Evolutionary conservation across 1,284 basidiomycete genomes (phyloP).

Genomic region (Tetrapyrgos nigripes): DNA sequence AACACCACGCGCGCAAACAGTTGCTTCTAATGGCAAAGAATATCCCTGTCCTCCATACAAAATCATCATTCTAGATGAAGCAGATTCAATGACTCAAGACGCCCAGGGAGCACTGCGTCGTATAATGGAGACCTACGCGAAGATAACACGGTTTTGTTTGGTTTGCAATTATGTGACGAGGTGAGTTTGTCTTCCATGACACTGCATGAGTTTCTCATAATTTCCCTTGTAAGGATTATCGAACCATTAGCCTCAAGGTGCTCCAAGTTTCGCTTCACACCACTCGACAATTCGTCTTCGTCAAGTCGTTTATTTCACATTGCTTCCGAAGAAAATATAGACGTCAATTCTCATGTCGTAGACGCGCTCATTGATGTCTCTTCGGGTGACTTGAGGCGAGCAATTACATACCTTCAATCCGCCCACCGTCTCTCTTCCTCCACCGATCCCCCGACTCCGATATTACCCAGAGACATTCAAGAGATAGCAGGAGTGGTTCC

Average conservation of each 20-base stretch:
- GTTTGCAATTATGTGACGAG: conserved; percentile 99
- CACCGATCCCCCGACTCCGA: conserved; percentile 70
- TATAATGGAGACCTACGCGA: conserved; percentile 98
- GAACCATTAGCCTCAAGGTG: conserved; percentile 99
- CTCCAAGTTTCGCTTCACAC: conserved; percentile 98
- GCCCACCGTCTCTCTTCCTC: conserved; percentile 86
- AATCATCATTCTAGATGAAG: conserved; percentile 98
- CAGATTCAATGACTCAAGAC: conserved; percentile 99
- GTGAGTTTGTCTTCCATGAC: conserved; percentile 47
- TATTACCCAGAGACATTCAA: conserved; percentile 82
- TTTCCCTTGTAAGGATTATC: conserved; percentile 84
- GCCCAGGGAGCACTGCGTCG: conserved; percentile 95
- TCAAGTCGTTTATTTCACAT: conserved; percentile 83
- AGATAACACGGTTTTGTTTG: conserved; percentile 97
- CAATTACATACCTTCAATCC: conserved; percentile 99
- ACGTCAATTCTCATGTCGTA: conserved; percentile 61
- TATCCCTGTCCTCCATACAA: conserved; percentile 99
- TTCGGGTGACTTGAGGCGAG: conserved; percentile 92
- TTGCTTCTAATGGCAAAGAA: conserved; percentile 79
- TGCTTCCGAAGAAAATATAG: conserved; percentile 66
- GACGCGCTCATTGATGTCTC: conserved; percentile 82
- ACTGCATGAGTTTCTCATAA: conserved; percentile 1
- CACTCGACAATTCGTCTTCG: conserved; percentile 84
- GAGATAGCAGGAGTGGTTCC: conserved; percentile 99
- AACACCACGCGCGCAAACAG: conserved; percentile 82